These are phyloP conservation scores for Cladosporium sp. DNA, from an alignment of 2,329 filamentous ascomycete species.

Conservation along the genomic window DNA sequence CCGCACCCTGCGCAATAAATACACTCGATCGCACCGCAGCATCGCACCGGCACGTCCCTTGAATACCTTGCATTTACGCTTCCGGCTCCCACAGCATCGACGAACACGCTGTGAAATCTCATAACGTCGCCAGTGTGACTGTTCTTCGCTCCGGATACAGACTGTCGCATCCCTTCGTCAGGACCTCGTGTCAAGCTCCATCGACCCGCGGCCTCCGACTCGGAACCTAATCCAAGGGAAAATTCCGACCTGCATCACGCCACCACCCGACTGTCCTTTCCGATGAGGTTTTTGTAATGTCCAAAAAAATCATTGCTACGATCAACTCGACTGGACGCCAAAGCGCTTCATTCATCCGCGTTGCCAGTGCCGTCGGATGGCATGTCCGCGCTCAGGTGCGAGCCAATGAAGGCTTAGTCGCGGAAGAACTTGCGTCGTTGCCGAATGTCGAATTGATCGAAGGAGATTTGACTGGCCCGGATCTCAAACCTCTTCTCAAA, in stretches of 20 bases:
- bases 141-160: no score
- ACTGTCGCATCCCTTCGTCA: background rate
- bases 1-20: background rate
- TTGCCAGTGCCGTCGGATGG: slow-evolving; percentile 90
- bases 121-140: background rate
- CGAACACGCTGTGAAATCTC: background rate
- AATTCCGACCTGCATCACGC: slow-evolving; percentile 7
- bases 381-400: slow-evolving; percentile 87
- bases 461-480: slow-evolving; percentile 55
- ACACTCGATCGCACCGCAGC: background rate
- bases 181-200: background rate
- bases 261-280: slow-evolving; percentile 14
- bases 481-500: slow-evolving; percentile 26
- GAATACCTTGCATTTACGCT: slow-evolving; percentile 6
- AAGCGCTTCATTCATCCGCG: slow-evolving; percentile 89
- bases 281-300: slow-evolving; percentile 24
- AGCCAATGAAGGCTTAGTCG: slow-evolving; percentile 80
- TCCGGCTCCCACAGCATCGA: background rate
- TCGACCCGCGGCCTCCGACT: background rate
- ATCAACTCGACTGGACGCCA: slow-evolving; percentile 96
- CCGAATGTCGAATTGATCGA: slow-evolving; percentile 74
- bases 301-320: slow-evolving; percentile 76
- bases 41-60: slow-evolving; percentile 7
- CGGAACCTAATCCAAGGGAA: background rate
- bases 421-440: slow-evolving; percentile 75